Evolutionary conservation across 805 yeast species (phyloP).

Genomic region (Saccharomyces eubayanus): DNA sequence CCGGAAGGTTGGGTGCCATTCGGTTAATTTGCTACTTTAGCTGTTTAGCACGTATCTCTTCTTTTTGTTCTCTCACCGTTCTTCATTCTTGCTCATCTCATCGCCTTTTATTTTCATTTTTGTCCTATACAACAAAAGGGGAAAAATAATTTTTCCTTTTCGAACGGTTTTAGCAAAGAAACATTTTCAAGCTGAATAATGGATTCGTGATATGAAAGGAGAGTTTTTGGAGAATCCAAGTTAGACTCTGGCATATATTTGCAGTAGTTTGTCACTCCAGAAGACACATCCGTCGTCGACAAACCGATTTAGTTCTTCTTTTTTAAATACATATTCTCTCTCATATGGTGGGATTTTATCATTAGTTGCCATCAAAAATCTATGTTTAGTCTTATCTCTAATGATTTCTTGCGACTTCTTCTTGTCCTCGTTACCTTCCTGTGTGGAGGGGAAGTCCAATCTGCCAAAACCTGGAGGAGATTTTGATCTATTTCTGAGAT

Average conservation of each 20-base stretch:
- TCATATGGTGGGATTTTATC: slow-evolving; percentile 25
- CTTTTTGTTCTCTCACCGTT: not conserved
- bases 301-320: slow-evolving; percentile 32
- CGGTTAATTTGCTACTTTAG: not conserved
- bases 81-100: not conserved
- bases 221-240: too few relatives aligned
- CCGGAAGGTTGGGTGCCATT: slow-evolving; percentile 21
- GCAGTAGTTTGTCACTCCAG: slow-evolving; percentile 24
- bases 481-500: slow-evolving; percentile 31
- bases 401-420: slow-evolving; percentile 29
- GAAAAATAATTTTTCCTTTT: not conserved
- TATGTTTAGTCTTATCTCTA: slow-evolving; percentile 34
- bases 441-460: slow-evolving; percentile 52
- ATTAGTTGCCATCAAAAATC: slow-evolving; percentile 39
- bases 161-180: not conserved
- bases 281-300: slow-evolving; percentile 28
- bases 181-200: not conserved
- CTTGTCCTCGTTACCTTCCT: slow-evolving; percentile 37
- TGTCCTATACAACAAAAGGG: not conserved
- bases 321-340: slow-evolving; percentile 40
- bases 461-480: slow-evolving; percentile 55
- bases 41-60: not conserved
- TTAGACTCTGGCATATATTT: slow-evolving; percentile 16
- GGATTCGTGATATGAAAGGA: too few relatives aligned
- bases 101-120: not conserved